Conservation (phyloP, 805 yeast genomes). For the Candida silvicultrix region DNA sequence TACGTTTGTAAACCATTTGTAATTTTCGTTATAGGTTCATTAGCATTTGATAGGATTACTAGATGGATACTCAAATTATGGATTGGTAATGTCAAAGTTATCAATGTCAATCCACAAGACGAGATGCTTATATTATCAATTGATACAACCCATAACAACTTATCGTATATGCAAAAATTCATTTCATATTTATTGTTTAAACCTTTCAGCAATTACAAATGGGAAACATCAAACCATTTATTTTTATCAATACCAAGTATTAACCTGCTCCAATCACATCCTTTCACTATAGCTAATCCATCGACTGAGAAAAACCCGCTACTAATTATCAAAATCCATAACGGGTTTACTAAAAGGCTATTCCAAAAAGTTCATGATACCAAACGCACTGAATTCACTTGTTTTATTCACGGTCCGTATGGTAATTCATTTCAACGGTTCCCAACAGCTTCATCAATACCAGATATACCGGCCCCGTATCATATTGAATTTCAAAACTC, state of each 20-base stretch:
- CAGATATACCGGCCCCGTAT: background rate
- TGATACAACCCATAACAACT: conserved; percentile 2
- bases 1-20: conserved; percentile 20
- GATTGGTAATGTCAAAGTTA: conserved; percentile 10
- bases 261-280: conserved; percentile 18
- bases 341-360: conserved; percentile 18
- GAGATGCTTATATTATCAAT: conserved; percentile 9
- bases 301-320: conserved; percentile 2
- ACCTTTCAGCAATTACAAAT: conserved; percentile 6
- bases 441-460: conserved; percentile 2
- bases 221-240: conserved; percentile 19
- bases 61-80: conserved; percentile 11
- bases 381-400: conserved; percentile 5
- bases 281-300: conserved; percentile 22
- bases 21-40: conserved; percentile 6
- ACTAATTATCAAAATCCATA: conserved; percentile 15
- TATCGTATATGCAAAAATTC: background rate
- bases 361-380: conserved; percentile 2
- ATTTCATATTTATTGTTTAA: conserved; percentile 6
- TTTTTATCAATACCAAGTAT: conserved; percentile 18
- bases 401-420: conserved; percentile 23
- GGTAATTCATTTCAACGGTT: conserved; percentile 15
- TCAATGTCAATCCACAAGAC: conserved; percentile 1
- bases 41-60: conserved; percentile 14
- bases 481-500: background rate